Evolutionary conservation across 2,329 filamentous ascomycete genomes (phyloP).

Genomic region (Alternaria angustiovoidea): DNA sequence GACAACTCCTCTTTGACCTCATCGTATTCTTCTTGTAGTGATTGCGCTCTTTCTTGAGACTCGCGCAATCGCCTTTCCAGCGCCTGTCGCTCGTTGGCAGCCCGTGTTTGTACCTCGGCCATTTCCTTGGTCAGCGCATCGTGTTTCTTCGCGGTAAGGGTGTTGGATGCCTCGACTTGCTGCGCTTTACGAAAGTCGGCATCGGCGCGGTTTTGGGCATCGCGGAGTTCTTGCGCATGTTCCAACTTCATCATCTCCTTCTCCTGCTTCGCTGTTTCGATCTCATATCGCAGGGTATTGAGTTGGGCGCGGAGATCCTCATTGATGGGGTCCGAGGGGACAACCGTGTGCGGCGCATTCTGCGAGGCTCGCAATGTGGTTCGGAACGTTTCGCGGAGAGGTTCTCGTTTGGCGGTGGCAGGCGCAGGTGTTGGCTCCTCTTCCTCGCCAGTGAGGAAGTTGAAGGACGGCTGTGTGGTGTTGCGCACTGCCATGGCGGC

Average conservation of each 20-base stretch:
- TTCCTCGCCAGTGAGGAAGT: slow-evolving; percentile 57
- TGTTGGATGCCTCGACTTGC: slow-evolving; percentile 63
- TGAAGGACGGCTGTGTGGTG: slow-evolving; percentile 56
- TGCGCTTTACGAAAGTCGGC: slow-evolving; percentile 78
- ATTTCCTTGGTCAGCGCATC: slow-evolving; percentile 64
- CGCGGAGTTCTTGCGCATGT: slow-evolving; percentile 83
- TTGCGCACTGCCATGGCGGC: slow-evolving; percentile 40
- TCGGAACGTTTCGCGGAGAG: slow-evolving; percentile 53
- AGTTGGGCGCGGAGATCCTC: slow-evolving; percentile 91
- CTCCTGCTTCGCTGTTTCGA: slow-evolving; percentile 87
- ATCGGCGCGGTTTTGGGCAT: slow-evolving; percentile 81
- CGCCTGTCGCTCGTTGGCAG: slow-evolving; percentile 63
- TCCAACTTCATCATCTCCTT: slow-evolving; percentile 80
- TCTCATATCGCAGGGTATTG: slow-evolving; percentile 85
- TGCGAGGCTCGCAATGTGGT: slow-evolving; percentile 54
- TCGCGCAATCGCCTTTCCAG: slow-evolving; percentile 64
- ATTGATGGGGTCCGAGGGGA: slow-evolving; percentile 58
- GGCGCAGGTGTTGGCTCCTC: slow-evolving; percentile 42
- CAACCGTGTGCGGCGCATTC: slow-evolving; percentile 47
- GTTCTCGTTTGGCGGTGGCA: slow-evolving; percentile 42
- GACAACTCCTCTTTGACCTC: slow-evolving; percentile 80
- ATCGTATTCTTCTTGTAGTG: slow-evolving; percentile 81
- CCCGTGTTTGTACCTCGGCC: slow-evolving; percentile 62
- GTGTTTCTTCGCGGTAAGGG: slow-evolving; percentile 62
- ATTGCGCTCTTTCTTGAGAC: slow-evolving; percentile 73